Evolutionary conservation across 768 basidiomycete species (phyloP), one percentile per base, ranked within the genome.

Genomic region (Suillus weaverae): DNA sequence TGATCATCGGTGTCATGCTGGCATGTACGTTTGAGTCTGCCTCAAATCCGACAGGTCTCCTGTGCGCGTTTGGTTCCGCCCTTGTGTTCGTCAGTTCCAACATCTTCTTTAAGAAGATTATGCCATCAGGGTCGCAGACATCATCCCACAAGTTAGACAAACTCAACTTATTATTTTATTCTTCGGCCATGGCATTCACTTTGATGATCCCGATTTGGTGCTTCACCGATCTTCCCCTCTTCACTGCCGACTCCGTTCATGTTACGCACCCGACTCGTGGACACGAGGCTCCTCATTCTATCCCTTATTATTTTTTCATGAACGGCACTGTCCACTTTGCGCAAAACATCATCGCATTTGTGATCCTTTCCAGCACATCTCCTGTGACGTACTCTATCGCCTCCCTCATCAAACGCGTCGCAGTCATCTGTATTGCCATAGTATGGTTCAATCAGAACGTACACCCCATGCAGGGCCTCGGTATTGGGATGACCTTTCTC

Each of bases 301-400:
- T 98, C 55, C 65, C 81, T 6, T 90, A 90, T 76, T 91, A 96
- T 79, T 90, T 97, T 73, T 85, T 95, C 77, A 84, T 95, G 78
- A 99, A 99, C 76, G 97, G 96, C 53, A 90, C 93, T 1, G 95
- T 95, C 14, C 95, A 99, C 78, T 99, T 97, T 71, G 89, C 89
- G 1, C 97, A 99, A 78, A 99, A 95, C 82, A 90, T 99, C 73
- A 92, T 99, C 71, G 97, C 97, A 36, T 99, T 99, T 80, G 85
- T 96, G 74, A 94, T 99, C 72, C 87, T 99, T 56, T 89, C 97
- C 2, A 94, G 92, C 35, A 97, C 95, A 3, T 98, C 97, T 13
- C 97, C 97, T 22, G 97, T 99, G 69, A 99, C 97, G 0, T 99
- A 99, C 79, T 97, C 94, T 61, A 99, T 99, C 75, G 97, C 97